Percentiles rank a stretch among this genome's conserved stretches.
Conservation (phyloP, 2,329 filamentous ascomycete species). For the Pleomassaria siparia region DNA sequence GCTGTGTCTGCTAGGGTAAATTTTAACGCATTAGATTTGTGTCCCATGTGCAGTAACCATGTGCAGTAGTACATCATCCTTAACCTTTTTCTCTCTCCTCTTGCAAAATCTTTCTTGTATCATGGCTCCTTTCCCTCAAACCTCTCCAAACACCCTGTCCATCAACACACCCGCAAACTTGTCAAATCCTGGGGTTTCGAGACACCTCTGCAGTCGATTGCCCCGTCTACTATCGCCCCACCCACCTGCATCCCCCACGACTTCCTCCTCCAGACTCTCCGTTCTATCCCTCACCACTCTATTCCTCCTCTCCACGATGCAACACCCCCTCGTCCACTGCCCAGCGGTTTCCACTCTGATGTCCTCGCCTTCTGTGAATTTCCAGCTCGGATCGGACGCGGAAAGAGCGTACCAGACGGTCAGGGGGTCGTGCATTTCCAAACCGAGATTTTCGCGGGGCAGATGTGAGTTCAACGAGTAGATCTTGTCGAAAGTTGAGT, state of each 20-base stretch:
- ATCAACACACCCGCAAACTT: constrained; percentile 68
- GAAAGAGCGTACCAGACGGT: constrained; percentile 42
- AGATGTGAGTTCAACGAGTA: constrained; percentile 41
- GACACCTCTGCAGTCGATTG: constrained; percentile 77
- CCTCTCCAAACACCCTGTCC: constrained; percentile 61
- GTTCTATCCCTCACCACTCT: constrained; percentile 52
- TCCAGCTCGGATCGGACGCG: constrained; percentile 29
- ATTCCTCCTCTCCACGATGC: constrained; percentile 74
- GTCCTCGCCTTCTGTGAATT: constrained; percentile 62
- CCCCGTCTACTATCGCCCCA: constrained; percentile 77
- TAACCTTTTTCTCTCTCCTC: background rate
- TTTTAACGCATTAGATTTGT: no score
- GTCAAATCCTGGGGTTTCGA: constrained; percentile 67
- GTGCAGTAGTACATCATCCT: no score
- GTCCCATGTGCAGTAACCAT: no score
- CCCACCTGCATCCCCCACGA: constrained; percentile 69
- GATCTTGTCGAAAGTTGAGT: constrained; percentile 50
- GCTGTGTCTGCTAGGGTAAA: no score
- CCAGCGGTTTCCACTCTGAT: constrained; percentile 86
- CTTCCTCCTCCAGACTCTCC: constrained; percentile 41
- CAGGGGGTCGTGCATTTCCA: constrained; percentile 52
- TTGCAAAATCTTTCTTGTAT: background rate
- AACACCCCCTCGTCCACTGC: constrained; percentile 94
- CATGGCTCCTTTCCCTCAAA: background rate
- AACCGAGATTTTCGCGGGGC: constrained; percentile 35